Evolutionary conservation across 192 early-diverging fungal species (phyloP).

Genomic region (Gamsiella multidivaricata): DNA sequence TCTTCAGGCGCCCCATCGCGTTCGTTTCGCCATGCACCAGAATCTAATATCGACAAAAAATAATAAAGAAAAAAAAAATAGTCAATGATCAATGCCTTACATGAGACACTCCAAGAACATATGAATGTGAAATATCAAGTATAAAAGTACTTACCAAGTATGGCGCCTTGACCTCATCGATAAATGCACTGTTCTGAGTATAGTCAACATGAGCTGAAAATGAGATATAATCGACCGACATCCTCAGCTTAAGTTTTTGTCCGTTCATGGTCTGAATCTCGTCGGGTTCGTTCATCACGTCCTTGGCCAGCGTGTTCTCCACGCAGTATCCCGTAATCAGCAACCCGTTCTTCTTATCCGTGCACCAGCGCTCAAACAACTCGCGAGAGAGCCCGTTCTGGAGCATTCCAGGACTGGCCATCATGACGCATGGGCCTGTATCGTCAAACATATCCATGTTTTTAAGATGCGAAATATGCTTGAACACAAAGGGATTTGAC

Average conservation of each 20-base stretch:
- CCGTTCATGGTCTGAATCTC: slow-evolving; percentile 87
- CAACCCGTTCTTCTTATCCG: slow-evolving; percentile 90
- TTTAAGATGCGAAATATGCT: slow-evolving; percentile 91
- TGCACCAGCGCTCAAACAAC: slow-evolving; percentile 95
- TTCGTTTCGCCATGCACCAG: slow-evolving; percentile 97
- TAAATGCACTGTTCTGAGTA: slow-evolving; percentile 95
- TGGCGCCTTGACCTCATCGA: slow-evolving; percentile 92
- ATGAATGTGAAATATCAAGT: neutral
- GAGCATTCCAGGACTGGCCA: slow-evolving; percentile 98
- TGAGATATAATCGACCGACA: slow-evolving; percentile 93
- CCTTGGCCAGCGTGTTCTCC: slow-evolving; percentile 90
- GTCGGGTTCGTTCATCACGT: slow-evolving; percentile 83
- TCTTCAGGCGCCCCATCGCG: slow-evolving; percentile 90
- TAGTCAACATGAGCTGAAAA: slow-evolving; percentile 99
- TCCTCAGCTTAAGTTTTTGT: slow-evolving; percentile 78
- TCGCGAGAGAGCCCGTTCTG: slow-evolving; percentile 96
- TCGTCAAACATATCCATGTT: slow-evolving; percentile 92
- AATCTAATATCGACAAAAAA: slow-evolving; percentile 53
- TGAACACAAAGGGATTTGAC: slow-evolving; percentile 96
- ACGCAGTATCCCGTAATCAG: slow-evolving; percentile 98
- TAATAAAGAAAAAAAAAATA: neutral
- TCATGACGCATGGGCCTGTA: slow-evolving; percentile 96
- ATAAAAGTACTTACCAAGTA: slow-evolving; percentile 71
- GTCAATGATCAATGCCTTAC: too few species aligned
- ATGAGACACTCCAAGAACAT: neutral